A percentile compares a stretch with the other conserved stretches of the same genome.
Conservation (phyloP, 2,329 filamentous ascomycete genomes). For the Penicillium sp. region DNA sequence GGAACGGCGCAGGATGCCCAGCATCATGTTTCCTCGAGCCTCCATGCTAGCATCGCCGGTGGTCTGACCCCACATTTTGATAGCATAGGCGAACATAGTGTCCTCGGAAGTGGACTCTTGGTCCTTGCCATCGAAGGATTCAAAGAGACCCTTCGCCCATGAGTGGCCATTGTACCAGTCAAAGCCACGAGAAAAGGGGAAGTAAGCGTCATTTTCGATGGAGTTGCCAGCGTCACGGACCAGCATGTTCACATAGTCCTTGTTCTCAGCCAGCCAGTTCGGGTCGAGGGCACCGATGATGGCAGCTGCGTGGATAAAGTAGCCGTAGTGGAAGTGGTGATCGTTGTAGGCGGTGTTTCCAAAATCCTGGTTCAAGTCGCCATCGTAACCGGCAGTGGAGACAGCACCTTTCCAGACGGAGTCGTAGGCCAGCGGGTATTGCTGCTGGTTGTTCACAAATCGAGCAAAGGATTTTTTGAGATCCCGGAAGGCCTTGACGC, state of each 20-base stretch:
- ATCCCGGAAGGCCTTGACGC: constrained; percentile 57
- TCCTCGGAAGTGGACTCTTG: constrained; percentile 87
- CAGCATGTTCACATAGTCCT: constrained; percentile 76
- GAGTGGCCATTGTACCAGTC: constrained; percentile 96
- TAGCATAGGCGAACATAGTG: constrained; percentile 76
- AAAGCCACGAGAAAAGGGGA: constrained; percentile 79
- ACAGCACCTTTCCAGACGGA: constrained; percentile 74
- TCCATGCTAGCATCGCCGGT: constrained; percentile 76
- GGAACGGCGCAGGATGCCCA: constrained; percentile 71
- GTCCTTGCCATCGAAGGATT: constrained; percentile 55
- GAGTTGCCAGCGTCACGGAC: constrained; percentile 84
- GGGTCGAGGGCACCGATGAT: constrained; percentile 78
- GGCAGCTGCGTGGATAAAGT: constrained; percentile 84
- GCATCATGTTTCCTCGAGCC: constrained; percentile 78
- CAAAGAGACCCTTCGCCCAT: constrained; percentile 69
- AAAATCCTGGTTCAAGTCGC: constrained; percentile 73
- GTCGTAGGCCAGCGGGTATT: constrained; percentile 58
- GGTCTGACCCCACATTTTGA: constrained; percentile 91
- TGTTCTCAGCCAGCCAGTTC: constrained; percentile 69
- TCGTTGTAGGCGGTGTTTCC: constrained; percentile 78
- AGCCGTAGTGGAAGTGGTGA: constrained; percentile 68
- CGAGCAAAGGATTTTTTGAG: constrained; percentile 65
- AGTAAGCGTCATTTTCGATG: constrained; percentile 65
- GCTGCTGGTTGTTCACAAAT: constrained; percentile 67
- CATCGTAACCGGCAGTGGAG: constrained; percentile 69